A percentile compares a stretch with the other conserved stretches of the same genome.
Evolutionary conservation across 768 basidiomycete genomes (phyloP).

Genomic region (Sarcodon aspratus): DNA sequence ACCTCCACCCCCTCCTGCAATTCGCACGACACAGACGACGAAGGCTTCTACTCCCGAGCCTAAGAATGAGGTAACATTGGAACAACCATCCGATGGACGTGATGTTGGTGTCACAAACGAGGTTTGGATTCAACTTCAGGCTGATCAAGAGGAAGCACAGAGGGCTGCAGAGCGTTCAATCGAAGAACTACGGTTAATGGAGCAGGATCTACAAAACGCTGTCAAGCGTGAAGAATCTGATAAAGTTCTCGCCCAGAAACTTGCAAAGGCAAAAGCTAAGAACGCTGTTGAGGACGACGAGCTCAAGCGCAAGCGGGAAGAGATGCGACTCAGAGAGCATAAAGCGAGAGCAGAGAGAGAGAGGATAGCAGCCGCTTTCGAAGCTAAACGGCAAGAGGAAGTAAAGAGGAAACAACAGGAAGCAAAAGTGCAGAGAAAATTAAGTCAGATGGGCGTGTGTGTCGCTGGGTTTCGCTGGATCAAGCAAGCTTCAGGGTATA

Average conservation of each 20-base stretch:
- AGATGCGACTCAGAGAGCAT: conserved; percentile 17
- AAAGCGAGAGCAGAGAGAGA: conserved; percentile 14
- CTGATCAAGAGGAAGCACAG: conserved; percentile 22
- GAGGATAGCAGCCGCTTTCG: conserved; percentile 16
- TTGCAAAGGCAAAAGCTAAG: conserved; percentile 12
- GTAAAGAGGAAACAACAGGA: conserved; percentile 26
- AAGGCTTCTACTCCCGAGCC: not conserved
- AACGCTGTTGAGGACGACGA: conserved; percentile 12
- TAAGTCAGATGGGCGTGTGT: conserved; percentile 40
- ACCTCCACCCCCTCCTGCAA: not conserved
- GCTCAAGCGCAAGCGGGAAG: conserved; percentile 13
- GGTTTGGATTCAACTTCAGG: conserved; percentile 39
- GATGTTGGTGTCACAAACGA: conserved; percentile 43
- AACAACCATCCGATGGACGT: conserved; percentile 9
- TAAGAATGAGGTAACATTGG: not conserved
- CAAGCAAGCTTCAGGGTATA: conserved; percentile 25
- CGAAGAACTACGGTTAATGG: not conserved
- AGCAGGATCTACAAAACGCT: conserved; percentile 8
- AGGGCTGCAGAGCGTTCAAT: conserved; percentile 10
- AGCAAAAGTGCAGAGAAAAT: conserved; percentile 26
- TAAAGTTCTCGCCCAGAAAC: conserved; percentile 8
- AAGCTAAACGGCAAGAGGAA: conserved; percentile 17
- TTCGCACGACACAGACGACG: not conserved
- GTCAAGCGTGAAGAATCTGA: conserved; percentile 7
- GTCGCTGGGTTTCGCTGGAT: conserved; percentile 34